phyloP scores from a whole-genome alignment of 2,329 filamentous ascomycete species.

The Myriosclerotinia duriaeana region DNA sequence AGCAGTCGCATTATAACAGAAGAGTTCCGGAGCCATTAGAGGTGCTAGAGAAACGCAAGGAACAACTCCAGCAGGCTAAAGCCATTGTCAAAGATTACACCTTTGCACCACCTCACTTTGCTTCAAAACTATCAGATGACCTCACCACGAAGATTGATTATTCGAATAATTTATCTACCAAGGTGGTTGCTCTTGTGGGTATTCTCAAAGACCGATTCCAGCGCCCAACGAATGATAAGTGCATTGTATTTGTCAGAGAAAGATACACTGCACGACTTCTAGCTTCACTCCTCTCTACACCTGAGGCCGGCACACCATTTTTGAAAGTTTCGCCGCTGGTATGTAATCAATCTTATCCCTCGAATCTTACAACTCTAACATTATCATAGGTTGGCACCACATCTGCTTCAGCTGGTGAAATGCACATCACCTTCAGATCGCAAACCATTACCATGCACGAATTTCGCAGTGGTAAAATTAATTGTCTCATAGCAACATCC shows the following conservation, averaged over 20 bases:
- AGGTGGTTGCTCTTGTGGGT: constrained; percentile 63
- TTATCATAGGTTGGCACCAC: constrained; percentile 48
- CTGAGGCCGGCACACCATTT: constrained; percentile 55
- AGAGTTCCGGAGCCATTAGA: constrained; percentile 38
- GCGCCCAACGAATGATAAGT: constrained; percentile 57
- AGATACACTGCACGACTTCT: constrained; percentile 76
- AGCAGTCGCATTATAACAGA: constrained; percentile 43
- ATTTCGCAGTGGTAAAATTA: constrained; percentile 58
- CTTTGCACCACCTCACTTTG: constrained; percentile 45
- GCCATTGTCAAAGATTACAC: constrained; percentile 54
- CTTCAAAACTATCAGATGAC: constrained; percentile 5
- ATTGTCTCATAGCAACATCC: constrained; percentile 66
- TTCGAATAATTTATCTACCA: constrained; percentile 60
- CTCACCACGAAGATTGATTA: constrained; percentile 5
- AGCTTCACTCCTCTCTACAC: constrained; percentile 61
- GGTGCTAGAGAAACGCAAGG: constrained; percentile 53
- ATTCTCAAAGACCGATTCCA: constrained; percentile 65
- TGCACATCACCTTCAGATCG: constrained; percentile 62
- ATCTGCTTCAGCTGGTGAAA: constrained; percentile 51
- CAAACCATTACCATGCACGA: constrained; percentile 72
- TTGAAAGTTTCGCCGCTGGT: constrained; percentile 65
- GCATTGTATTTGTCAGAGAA: constrained; percentile 85
- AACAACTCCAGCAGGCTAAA: constrained; percentile 58
- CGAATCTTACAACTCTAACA: constrained; percentile 10
- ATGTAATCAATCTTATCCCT: constrained; percentile 33